A percentile compares a stretch with the other conserved stretches of the same genome.
Evolutionary conservation across 1,284 basidiomycete species (phyloP).

Genomic region (Tylopilus sp.): DNA sequence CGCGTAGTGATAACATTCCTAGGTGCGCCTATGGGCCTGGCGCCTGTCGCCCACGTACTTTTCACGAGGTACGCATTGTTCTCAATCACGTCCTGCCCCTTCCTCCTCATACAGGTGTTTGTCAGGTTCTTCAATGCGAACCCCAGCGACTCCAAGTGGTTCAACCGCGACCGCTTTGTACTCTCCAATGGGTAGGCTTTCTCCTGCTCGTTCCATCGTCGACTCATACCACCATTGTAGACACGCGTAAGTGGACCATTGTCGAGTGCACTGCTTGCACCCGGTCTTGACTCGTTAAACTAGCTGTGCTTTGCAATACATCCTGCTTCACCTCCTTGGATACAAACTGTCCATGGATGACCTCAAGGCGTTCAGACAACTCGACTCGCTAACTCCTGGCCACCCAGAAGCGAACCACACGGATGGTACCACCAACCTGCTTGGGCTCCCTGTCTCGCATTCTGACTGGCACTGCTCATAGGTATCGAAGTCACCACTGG

Average conservation of each 20-base stretch:
- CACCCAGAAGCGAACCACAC: slow-evolving; percentile 90
- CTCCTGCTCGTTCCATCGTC: slow-evolving; percentile 4
- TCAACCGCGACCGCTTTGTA: slow-evolving; percentile 87
- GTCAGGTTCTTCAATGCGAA: slow-evolving; percentile 80
- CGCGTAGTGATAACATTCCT: slow-evolving; percentile 11
- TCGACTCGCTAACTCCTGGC: slow-evolving; percentile 87
- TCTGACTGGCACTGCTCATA: slow-evolving; percentile 24
- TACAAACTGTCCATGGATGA: slow-evolving; percentile 84
- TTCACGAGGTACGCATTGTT: slow-evolving; percentile 58
- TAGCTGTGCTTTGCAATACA: slow-evolving; percentile 84
- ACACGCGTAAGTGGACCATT: slow-evolving; percentile 55
- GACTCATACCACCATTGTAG: slow-evolving; percentile 35
- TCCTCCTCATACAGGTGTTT: slow-evolving; percentile 16
- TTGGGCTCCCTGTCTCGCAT: slow-evolving; percentile 1
- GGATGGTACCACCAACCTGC: slow-evolving; percentile 51
- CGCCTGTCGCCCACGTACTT: slow-evolving; percentile 84
- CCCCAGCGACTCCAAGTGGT: slow-evolving; percentile 88
- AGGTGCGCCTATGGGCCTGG: slow-evolving; percentile 93
- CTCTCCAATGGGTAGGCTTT: slow-evolving; percentile 70
- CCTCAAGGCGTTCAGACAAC: slow-evolving; percentile 80
- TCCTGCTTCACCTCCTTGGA: slow-evolving; percentile 78
- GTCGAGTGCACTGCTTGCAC: not conserved
- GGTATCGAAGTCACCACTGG: slow-evolving; percentile 95
- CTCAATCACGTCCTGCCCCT: not conserved
- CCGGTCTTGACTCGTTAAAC: slow-evolving; percentile 8